phyloP scores from a whole-genome alignment of 2,329 filamentous ascomycete species.

The Gnomoniopsis smithogilvyi region DNA sequence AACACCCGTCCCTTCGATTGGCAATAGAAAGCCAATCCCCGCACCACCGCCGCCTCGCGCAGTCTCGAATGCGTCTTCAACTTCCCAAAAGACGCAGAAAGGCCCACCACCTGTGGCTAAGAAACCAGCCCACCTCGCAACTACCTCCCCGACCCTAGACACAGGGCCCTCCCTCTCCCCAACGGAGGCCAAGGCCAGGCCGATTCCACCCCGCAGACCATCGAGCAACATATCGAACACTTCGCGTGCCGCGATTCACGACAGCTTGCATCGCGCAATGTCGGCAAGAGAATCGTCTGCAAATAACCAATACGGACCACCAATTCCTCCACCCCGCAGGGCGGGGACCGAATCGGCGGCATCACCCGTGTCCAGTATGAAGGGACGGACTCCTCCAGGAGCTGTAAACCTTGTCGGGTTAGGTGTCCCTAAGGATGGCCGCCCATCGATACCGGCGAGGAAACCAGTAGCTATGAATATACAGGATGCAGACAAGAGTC shows the following conservation, averaged over 20 bases:
- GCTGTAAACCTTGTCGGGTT: conserved; percentile 14
- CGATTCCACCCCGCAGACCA: conserved; percentile 26
- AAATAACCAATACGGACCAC: conserved; percentile 9
- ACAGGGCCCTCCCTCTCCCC: conserved; percentile 13
- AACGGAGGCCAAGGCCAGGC: conserved; percentile 20
- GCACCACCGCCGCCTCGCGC: conserved; percentile 26
- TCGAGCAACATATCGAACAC: conserved; percentile 11
- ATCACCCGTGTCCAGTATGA: background rate
- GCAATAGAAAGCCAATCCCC: conserved; percentile 25
- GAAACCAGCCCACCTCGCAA: conserved; percentile 56
- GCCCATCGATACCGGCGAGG: conserved; percentile 19
- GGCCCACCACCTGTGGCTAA: conserved; percentile 55
- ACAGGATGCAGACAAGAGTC: background rate
- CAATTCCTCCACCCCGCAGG: conserved; percentile 17
- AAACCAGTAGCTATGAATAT: conserved; percentile 12
- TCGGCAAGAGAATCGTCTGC: conserved; percentile 10
- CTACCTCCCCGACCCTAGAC: conserved; percentile 27
- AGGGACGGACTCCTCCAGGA: conserved; percentile 15
- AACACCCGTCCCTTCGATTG: conserved; percentile 16
- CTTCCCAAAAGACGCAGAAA: conserved; percentile 36
- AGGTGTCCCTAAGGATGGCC: conserved; percentile 18
- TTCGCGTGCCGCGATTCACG: conserved; percentile 5
- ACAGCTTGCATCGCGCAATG: conserved; percentile 11
- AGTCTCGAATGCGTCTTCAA: conserved; percentile 33
- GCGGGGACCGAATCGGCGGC: conserved; percentile 2